Percentiles rank a stretch among this genome's conserved stretches.
Conservation (phyloP, 148 eudicot genomes). For the Cornus kousa region DNA sequence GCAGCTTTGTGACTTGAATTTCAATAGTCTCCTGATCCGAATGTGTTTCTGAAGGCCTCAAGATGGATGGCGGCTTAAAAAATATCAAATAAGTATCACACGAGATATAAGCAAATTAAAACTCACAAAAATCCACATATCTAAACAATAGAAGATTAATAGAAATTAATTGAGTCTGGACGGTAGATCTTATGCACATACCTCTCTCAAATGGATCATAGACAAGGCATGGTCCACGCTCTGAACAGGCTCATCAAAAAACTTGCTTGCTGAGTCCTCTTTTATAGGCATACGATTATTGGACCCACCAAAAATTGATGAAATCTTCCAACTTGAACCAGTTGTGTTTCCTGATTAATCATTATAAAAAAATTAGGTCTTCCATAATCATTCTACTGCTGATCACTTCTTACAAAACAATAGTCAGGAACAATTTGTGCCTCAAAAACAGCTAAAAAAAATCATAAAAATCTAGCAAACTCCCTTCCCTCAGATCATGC, state of each 20-base stretch:
- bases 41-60: slow-evolving; percentile 85
- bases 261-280: slow-evolving; percentile 44
- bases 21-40: slow-evolving; percentile 84
- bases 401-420: not conserved
- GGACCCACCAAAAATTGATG: slow-evolving; percentile 71
- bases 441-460: not conserved
- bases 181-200: slow-evolving; percentile 18
- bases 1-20: slow-evolving; percentile 77
- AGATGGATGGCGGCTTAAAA: slow-evolving; percentile 76
- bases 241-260: slow-evolving; percentile 61
- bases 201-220: slow-evolving; percentile 86
- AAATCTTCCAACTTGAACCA: slow-evolving; percentile 75
- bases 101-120: not conserved
- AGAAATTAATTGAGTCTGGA: not conserved
- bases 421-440: not conserved
- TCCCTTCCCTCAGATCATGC: not conserved
- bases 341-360: slow-evolving; percentile 40
- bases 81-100: slow-evolving; percentile 5
- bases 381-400: not conserved
- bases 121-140: no score
- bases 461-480: not conserved
- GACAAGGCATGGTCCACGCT: slow-evolving; percentile 60
- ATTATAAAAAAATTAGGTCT: not conserved
- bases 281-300: slow-evolving; percentile 58
- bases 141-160: not conserved